These are phyloP conservation scores for Guillardia theta DNA, from an alignment of 78 protist genomes.

Conservation along the genomic window DNA sequence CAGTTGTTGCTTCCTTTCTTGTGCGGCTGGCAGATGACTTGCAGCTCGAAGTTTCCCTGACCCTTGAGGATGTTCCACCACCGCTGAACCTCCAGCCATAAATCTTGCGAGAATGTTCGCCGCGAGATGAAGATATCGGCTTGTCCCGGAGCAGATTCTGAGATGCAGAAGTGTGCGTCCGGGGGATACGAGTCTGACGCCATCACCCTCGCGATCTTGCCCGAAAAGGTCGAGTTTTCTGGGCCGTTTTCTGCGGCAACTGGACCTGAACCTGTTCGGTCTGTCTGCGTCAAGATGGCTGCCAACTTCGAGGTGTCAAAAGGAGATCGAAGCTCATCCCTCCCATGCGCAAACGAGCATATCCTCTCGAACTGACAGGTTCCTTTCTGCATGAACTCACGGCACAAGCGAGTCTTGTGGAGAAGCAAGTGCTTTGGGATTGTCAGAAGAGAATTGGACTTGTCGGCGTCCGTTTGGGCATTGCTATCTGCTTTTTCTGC, in stretches of 20 bases:
- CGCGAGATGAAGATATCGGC: not conserved
- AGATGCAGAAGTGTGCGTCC: constrained; percentile 11
- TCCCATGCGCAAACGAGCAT: not conserved
- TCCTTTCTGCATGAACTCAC: not conserved
- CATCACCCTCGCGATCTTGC: not conserved
- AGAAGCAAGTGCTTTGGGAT: too few relatives aligned
- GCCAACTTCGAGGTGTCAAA: too few relatives aligned
- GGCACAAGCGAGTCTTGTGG: too few relatives aligned
- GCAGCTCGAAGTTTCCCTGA: not conserved
- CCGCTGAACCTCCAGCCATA: not conserved
- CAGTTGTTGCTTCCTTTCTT: not conserved
- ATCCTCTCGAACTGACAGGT: not conserved
- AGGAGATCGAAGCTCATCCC: not conserved
- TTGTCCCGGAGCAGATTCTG: not conserved
- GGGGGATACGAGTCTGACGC: not conserved
- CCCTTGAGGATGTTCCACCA: not conserved
- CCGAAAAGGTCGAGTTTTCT: not conserved
- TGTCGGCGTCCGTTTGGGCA: too few relatives aligned
- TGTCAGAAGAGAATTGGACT: too few relatives aligned
- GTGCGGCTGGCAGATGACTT: not conserved
- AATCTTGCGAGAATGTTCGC: not conserved
- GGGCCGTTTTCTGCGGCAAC: not conserved
- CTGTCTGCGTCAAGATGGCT: too few relatives aligned
- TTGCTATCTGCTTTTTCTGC: too few relatives aligned
- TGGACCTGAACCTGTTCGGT: not conserved